Evolutionary conservation across 2,329 filamentous ascomycete species (phyloP).

Genomic region (Apiospora phragmitis): DNA sequence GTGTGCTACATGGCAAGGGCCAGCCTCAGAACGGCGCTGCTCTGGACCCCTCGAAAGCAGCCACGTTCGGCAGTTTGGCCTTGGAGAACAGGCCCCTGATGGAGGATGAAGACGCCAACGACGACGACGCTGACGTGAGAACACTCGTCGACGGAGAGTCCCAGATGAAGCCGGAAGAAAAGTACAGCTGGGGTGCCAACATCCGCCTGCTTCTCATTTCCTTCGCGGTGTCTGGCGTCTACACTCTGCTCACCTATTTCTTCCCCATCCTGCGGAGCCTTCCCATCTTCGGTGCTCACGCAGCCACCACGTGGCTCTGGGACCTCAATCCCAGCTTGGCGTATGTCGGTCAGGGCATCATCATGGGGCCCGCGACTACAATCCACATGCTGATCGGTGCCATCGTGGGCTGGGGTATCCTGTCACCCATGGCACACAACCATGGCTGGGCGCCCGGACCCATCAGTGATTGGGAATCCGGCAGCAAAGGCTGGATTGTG

Average conservation of each 20-base stretch:
- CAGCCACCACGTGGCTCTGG: slow-evolving; percentile 88
- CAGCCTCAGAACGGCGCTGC: slow-evolving; percentile 33
- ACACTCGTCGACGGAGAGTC: slow-evolving; percentile 25
- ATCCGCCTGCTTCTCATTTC: slow-evolving; percentile 56
- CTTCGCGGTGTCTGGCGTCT: slow-evolving; percentile 59
- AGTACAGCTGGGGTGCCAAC: slow-evolving; percentile 46
- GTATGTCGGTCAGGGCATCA: slow-evolving; percentile 95
- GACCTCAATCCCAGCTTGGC: slow-evolving; percentile 95
- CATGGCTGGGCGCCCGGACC: slow-evolving; percentile 87
- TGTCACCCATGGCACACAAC: slow-evolving; percentile 85
- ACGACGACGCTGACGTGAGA: slow-evolving; percentile 23
- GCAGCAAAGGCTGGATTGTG: slow-evolving; percentile 98
- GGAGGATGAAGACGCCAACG: slow-evolving; percentile 18
- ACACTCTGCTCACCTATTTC: slow-evolving; percentile 88
- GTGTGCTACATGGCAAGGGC: slow-evolving; percentile 74
- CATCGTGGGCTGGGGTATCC: slow-evolving; percentile 82
- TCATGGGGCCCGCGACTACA: slow-evolving; percentile 96
- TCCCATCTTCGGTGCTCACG: slow-evolving; percentile 76
- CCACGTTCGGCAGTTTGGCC: slow-evolving; percentile 34
- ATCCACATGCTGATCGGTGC: slow-evolving; percentile 94
- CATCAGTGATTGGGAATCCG: slow-evolving; percentile 85
- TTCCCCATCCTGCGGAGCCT: slow-evolving; percentile 80
- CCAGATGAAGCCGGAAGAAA: slow-evolving; percentile 34
- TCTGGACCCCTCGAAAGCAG: slow-evolving; percentile 29
- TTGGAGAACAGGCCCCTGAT: slow-evolving; percentile 32